A percentile compares a stretch with the other conserved stretches of the same genome.
Conservation (phyloP, 495 filamentous ascomycete species). For the Platismatia glauca region DNA sequence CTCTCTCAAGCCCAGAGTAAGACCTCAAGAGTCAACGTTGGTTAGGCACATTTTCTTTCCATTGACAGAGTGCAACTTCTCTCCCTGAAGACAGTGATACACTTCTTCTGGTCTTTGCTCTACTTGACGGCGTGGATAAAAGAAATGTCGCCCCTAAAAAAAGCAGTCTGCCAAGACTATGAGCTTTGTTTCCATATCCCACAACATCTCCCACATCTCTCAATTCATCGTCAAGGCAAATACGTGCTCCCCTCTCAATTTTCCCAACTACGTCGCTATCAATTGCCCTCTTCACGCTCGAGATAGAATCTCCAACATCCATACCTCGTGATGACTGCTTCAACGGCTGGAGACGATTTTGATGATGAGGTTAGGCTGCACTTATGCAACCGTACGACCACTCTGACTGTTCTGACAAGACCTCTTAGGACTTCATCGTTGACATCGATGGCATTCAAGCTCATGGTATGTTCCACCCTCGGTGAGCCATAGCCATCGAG, state of each 20-base stretch:
- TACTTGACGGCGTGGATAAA: neutral
- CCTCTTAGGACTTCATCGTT: conserved; percentile 48
- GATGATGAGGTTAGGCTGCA: conserved; percentile 40
- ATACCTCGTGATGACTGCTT: conserved; percentile 21
- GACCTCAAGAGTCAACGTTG: conserved; percentile 11
- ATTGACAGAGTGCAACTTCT: neutral
- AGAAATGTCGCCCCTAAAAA: neutral
- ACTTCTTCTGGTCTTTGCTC: neutral
- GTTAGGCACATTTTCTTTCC: conserved; percentile 11
- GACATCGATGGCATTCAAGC: conserved; percentile 68
- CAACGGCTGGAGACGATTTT: conserved; percentile 45
- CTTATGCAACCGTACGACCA: neutral
- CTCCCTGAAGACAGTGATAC: neutral
- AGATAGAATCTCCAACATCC: neutral
- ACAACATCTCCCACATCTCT: neutral
- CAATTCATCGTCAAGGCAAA: neutral
- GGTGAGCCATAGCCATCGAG: neutral
- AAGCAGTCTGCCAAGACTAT: neutral
- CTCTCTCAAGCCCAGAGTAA: conserved; percentile 4
- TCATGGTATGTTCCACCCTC: conserved; percentile 45
- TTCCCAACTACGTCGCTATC: neutral
- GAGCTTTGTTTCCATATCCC: neutral
- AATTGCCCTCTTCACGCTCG: neutral
- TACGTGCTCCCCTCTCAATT: neutral
- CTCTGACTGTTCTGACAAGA: neutral